Percentiles rank a stretch among this genome's conserved stretches.
phyloP scores from a whole-genome alignment of 108 stramenopile species.

The Discostella stelligeroides region DNA sequence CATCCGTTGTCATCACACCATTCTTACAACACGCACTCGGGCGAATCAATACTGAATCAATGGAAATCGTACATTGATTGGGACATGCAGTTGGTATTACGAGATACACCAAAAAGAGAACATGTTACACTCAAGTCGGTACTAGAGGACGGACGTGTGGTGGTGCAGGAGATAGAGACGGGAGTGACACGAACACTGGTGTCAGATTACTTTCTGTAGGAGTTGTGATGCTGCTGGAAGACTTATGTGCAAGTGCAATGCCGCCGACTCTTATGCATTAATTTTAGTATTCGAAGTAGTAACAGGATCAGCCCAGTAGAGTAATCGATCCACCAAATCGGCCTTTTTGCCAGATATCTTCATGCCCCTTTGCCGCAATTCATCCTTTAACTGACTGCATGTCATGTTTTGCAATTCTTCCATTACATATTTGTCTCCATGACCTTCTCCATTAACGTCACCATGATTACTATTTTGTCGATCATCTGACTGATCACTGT shows the following conservation, averaged over 20 bases:
- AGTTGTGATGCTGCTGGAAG: background rate
- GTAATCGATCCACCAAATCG: constrained; percentile 38
- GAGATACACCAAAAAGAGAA: constrained; percentile 44
- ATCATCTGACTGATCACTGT: no score
- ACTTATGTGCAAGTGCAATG: no score
- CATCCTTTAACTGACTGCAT: constrained; percentile 24
- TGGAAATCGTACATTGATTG: constrained; percentile 54
- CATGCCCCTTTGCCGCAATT: constrained; percentile 25
- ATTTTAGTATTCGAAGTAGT: background rate
- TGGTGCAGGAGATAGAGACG: constrained; percentile 44
- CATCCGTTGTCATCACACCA: constrained; percentile 5
- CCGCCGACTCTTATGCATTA: no score
- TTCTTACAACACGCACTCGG: constrained; percentile 5
- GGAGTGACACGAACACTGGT: constrained; percentile 45
- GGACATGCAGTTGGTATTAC: constrained; percentile 49
- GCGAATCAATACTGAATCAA: constrained; percentile 34
- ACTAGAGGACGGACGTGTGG: constrained; percentile 48
- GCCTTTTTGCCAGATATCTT: constrained; percentile 46
- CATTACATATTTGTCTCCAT: background rate
- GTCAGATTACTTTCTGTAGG: constrained; percentile 51
- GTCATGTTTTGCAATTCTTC: constrained; percentile 35
- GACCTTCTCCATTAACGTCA: background rate
- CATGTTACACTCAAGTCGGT: constrained; percentile 35
- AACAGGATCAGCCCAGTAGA: background rate
- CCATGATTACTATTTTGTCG: background rate